Conservation (phyloP, 768 basidiomycete genomes). For the Cyclocybe aegerita region DNA sequence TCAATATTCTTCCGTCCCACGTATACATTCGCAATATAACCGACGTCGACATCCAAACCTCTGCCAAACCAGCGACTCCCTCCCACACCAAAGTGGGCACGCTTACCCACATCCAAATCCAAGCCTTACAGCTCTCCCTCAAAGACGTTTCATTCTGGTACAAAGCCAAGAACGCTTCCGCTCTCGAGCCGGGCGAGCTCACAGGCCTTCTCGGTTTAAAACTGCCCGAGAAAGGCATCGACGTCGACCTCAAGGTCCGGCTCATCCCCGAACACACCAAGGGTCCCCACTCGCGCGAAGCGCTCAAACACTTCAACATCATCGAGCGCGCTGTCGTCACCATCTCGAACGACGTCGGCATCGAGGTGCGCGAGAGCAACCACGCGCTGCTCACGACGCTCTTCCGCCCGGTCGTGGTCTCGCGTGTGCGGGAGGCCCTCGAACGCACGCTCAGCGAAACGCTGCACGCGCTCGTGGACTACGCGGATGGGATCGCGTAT, state of each 20-base stretch:
- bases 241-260: conserved; percentile 66
- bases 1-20: conserved; percentile 67
- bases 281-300: conserved; percentile 41
- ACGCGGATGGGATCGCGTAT: conserved; percentile 54
- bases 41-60: conserved; percentile 45
- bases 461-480: conserved; percentile 49
- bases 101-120: conserved; percentile 62
- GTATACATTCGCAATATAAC: conserved; percentile 74
- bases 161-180: conserved; percentile 53
- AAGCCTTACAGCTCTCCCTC: conserved; percentile 63
- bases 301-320: conserved; percentile 49
- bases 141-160: conserved; percentile 75
- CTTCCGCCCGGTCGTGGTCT: conserved; percentile 61
- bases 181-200: conserved; percentile 54
- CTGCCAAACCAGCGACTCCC: conserved; percentile 31
- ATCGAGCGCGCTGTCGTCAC: conserved; percentile 54
- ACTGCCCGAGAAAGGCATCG: conserved; percentile 66
- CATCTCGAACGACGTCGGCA: conserved; percentile 55
- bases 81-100: conserved; percentile 56
- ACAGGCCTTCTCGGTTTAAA: conserved; percentile 61
- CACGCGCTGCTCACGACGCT: conserved; percentile 60
- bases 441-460: conserved; percentile 59
- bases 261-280: conserved; percentile 52
- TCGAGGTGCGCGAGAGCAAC: conserved; percentile 60
- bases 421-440: conserved; percentile 58